Evolutionary conservation across 2,329 filamentous ascomycete genomes (phyloP), one percentile per base, ranked within the genome.

Genomic region (Ceratocystis eucalypticola): DNA sequence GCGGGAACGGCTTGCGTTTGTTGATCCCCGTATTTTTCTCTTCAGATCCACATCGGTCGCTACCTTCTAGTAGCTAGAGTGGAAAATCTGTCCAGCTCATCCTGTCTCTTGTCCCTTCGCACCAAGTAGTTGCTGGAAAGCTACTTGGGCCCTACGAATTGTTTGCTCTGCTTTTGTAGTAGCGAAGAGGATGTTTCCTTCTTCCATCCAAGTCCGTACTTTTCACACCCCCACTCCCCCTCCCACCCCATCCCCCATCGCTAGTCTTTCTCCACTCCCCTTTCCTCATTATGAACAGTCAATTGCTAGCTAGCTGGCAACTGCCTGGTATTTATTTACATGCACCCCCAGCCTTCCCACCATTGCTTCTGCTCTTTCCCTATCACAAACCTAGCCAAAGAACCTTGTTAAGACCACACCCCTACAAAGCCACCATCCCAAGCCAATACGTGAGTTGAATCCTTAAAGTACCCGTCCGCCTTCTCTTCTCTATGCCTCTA

Each of bases 381-480:
- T 33, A 30, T 22, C 15, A 15, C n/a, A 57, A 57, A 28, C 53
- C 25, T 28, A 28, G 46, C n/a, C 53, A 28, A 22, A 57, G 53
- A 41, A 41, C 37, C 53, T 28, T 28, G 53, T 22, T 57, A 57
- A 33, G 53, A 12, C 25, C 53, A 57, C 53, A 57, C 53, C 22
- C 53, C 53, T 28, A 57, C 10, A 57, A 57, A 41, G 37, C 37
- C 37, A 41, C 37, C 37, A 41, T 41, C 37, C 46, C 46, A n/a
- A 20, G 46, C 53, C 53, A 57, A 57, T 33, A 57, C 25, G 25
- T 30, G 33, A 8, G 20, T n/a, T 22, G 45, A 15, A 48, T 46
- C 62, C 53, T 57, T 57, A 57, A 41, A 57, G 53, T 57, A 57
- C 25, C 53, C 53, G 53, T 33, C 53, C 53, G 25, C 22, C 53